Evolutionary conservation across 2,329 filamentous ascomycete genomes (phyloP), one percentile per base, ranked within the genome.

Genomic region (Fusarium annulatum): DNA sequence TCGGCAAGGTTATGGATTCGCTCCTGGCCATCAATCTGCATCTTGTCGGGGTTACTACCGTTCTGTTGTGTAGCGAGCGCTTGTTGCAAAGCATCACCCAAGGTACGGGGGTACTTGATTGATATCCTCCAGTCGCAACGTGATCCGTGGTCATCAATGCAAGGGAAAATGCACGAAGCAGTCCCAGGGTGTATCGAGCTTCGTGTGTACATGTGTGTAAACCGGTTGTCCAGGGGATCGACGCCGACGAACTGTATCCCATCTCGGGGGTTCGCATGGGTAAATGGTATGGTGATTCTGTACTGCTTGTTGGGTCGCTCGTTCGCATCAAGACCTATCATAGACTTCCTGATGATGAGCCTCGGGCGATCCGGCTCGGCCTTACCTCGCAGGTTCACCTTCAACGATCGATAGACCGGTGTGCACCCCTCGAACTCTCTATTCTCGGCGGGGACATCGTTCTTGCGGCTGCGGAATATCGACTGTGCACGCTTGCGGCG

Each of bases 161-260:
- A 98, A 2, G 96, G 96, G 78, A 99, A 99, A 33, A 98, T 90
- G 76, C 92, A 95, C 52, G 92, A 96, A 2, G 94, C 92, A 23
- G 91, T 92, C 36, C 95, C 95, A 0, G 94, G 90, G 69, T 93
- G 92, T 46, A 92, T 85, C 5, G 92, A 93, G 78, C 96, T 95
- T 45, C 92, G 92, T 1, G 96, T 97, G 81, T 97, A 99, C 55
- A 94, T 91, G 84, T 99, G 96, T 0, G 96, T 95, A 81, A 95
- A 99, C 69, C 95, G 90, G 63, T 87, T 87, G 80, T 98, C 96
- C 57, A 91, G 89, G 64, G 92, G 91, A 49, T 94, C 91, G 42
- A 96, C 89, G 8, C 96, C 95, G 21, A 97, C 94, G 82, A 98
- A 99, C 69, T 98, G 95, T 65, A 98, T 82, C 28, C 94, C 96